Base-by-base conservation (phyloP, 768 basidiomycete species). In the Xerocomus potaroensis region DNA sequence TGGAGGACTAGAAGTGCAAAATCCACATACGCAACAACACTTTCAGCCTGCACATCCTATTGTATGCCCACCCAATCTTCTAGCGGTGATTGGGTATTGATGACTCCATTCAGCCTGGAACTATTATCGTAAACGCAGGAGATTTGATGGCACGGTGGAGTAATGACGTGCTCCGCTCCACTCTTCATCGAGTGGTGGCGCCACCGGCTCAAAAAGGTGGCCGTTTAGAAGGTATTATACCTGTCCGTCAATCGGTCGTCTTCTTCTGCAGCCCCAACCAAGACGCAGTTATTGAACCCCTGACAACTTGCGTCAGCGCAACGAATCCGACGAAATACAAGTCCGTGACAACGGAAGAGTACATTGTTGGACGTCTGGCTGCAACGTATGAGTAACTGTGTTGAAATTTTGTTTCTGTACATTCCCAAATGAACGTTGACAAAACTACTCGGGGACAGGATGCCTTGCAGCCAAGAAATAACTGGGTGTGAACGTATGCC, bases 211-310 rank as follows among this genome's bases (percentile, higher is more conserved):
- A 69, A 56, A 71, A 72, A 53, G 61, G 77, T 46, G 75, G 62
- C 53, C 69, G 73, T 8, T 70, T 67, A 6, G 79, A 82, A 51
- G 68, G 63, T n/a, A 65, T 81, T 48, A 83, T 80, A 1, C 82
- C 87, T 1, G 65, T 69, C 8, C 77, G 90, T 22, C 87, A 89
- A 59, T 88, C 86, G 8, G 84, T 91, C 42, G 90, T 86, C 8
- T 92, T 87, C 72, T 92, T 92, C 68, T 89, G 85, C 71, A 91
- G 86, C 56, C 88, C 89, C 4, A 88, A 91, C 53, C 79, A 78
- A 56, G 74, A 74, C 33, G 71, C 85, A 12, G 70, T 74, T 47
- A 82, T 92, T 45, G 70, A 80, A 14, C 87, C 88, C 53, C 65
- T 91, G 22, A 86, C 88, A 16, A 85, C 78, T 46, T 81, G 79